Base-by-base conservation (phyloP, 805 yeast genomes). In the Brettanomyces bruxellensis region DNA sequence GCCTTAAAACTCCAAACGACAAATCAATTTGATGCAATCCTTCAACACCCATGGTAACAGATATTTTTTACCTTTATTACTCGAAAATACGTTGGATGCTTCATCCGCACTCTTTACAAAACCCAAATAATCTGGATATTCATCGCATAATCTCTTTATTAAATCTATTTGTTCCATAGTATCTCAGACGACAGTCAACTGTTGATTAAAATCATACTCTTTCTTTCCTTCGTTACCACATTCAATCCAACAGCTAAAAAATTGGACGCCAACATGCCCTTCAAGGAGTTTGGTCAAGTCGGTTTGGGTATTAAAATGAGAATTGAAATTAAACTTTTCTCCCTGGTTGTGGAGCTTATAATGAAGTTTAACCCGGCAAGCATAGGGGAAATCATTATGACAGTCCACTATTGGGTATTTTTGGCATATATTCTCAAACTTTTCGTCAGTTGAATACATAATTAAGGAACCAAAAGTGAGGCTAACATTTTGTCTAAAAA, bases 151-250 rank as follows among this genome's bases (percentile, higher is more conserved):
- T 49, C 80, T 60, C 51, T 69, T 68, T 4, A 70, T 66, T 5
- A 74, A 72, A 55, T 76, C 81, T 38, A 76, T 72, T 53, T 73
- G 79, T 51, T 76, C 81, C 50, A 76, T 43, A 1, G 80, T 75
- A 55, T 75, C 80, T 49, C 80, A 59, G 3, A 76, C 79, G 4
- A 69, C 69, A 38, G 63, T 57, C 47, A 66, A 71, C 30, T 70
- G 61, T 48, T 58, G 57, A 55, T 73, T 70, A 59, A 74, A 76
- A 51, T 74, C 74, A 42, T 65, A 66, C 45, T 67, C 71, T 4
- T 67, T 54, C 41, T 57, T 58, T 48, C 65, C 67, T 11, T 64
- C 67, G n/a, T 56, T 58, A 44, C 72, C 71, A 51, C 75, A 71
- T 51, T 72, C 78, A 40, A 73, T 69, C 57, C 59, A 75, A 41